These are phyloP conservation scores for Amborella trichopoda DNA, from an alignment of 164 flowering plant genomes.

Conservation along the genomic window DNA sequence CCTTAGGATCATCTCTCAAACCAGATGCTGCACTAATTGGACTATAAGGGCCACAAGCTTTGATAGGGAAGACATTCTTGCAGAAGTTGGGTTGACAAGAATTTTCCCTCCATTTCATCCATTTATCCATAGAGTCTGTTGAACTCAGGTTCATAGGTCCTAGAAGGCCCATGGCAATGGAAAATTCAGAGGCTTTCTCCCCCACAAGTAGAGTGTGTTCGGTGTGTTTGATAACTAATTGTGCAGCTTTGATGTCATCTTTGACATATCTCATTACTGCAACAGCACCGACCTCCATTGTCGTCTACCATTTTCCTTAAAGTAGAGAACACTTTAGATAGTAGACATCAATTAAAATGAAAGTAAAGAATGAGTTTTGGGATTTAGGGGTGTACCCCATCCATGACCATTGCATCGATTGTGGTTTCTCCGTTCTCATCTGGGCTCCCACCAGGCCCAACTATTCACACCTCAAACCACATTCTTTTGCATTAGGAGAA, in stretches of 20 bases:
- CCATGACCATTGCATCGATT: slow-evolving; percentile 89
- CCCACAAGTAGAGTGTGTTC: slow-evolving; percentile 88
- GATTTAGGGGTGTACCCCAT: too few relatives aligned
- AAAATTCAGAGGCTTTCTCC: slow-evolving; percentile 77
- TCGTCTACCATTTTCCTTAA: slow-evolving; percentile 56
- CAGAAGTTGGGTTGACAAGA: slow-evolving; percentile 87
- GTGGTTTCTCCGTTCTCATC: slow-evolving; percentile 98
- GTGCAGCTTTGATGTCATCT: slow-evolving; percentile 89
- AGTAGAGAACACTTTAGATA: too few relatives aligned
- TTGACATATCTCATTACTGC: slow-evolving; percentile 88
- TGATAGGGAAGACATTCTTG: slow-evolving; percentile 51
- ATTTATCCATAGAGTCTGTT: slow-evolving; percentile 54
- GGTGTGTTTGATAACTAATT: slow-evolving; percentile 76
- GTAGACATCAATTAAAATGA: too few relatives aligned
- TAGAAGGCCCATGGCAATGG: slow-evolving; percentile 91
- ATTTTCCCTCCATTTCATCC: slow-evolving; percentile 74
- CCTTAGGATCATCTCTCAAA: too few relatives aligned
- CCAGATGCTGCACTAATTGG: slow-evolving; percentile 15
- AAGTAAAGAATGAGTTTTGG: too few relatives aligned
- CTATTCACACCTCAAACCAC: too few relatives aligned
- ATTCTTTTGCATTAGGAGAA: too few relatives aligned
- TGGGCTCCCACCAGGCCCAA: slow-evolving; percentile 99
- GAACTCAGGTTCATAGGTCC: slow-evolving; percentile 95
- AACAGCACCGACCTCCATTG: slow-evolving; percentile 99
- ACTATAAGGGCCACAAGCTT: slow-evolving; percentile 81